A percentile compares a stretch with the other conserved stretches of the same genome.
phyloP scores from a whole-genome alignment of 2,329 filamentous ascomycete species.

The Beauveria caledonica region DNA sequence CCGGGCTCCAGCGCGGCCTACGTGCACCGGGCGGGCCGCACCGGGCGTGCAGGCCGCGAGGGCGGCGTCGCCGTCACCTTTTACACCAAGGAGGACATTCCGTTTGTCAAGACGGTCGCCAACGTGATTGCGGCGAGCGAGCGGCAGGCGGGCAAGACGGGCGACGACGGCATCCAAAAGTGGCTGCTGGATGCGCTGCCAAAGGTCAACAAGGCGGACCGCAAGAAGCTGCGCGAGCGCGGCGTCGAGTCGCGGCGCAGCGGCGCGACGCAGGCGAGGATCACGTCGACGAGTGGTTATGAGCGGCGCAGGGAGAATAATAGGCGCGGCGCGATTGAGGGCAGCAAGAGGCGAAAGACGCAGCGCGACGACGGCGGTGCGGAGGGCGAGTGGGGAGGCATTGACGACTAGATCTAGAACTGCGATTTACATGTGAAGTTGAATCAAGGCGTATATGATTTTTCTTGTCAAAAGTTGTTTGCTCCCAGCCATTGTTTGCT shows the following conservation, averaged over 20 bases:
- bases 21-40: constrained; percentile 87
- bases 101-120: constrained; percentile 79
- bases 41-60: constrained; percentile 76
- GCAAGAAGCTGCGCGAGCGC: constrained; percentile 70
- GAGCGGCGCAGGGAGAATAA: constrained; percentile 63
- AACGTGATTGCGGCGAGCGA: constrained; percentile 86
- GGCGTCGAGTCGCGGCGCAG: constrained; percentile 65
- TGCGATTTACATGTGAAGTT: background rate
- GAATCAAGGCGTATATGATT: too few relatives aligned
- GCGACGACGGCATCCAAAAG: constrained; percentile 57
- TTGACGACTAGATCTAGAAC: constrained; percentile 30
- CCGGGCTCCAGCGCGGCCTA: constrained; percentile 85
- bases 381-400: constrained; percentile 39
- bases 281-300: constrained; percentile 76
- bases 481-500: background rate
- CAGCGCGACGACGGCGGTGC: constrained; percentile 20
- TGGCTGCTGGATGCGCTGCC: constrained; percentile 88
- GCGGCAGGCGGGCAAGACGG: constrained; percentile 51
- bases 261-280: constrained; percentile 44
- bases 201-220: constrained; percentile 72
- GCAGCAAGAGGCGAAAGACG: constrained; percentile 48
- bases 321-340: constrained; percentile 51
- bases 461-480: background rate
- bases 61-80: constrained; percentile 88
- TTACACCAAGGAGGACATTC: constrained; percentile 92